Percentiles rank a stretch among this genome's conserved stretches.
phyloP scores from a whole-genome alignment of 495 filamentous ascomycete species.

The Penicillium malachiteum region DNA sequence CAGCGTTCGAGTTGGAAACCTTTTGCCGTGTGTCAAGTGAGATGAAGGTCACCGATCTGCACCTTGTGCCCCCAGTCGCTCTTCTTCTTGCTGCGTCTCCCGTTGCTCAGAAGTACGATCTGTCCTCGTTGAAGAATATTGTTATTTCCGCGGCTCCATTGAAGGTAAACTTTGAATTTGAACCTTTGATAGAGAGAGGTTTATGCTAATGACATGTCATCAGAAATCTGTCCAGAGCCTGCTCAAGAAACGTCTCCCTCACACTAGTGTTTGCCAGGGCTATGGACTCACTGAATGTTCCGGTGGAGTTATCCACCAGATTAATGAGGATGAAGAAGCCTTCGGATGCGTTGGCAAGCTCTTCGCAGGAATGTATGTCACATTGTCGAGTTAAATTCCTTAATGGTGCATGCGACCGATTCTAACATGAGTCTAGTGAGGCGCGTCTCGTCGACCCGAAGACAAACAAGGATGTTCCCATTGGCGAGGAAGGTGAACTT shows the following conservation, averaged over 20 bases:
- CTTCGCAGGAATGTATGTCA: constrained; percentile 7
- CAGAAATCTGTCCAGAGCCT: constrained; percentile 9
- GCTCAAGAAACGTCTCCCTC: constrained; percentile 8
- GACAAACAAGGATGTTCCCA: constrained; percentile 5
- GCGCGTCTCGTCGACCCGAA: constrained; percentile 9
- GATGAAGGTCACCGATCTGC: constrained; percentile 11
- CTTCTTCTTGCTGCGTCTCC: constrained; percentile 8
- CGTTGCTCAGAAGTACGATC: constrained; percentile 10
- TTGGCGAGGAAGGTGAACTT: constrained; percentile 9
- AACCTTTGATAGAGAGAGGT: background rate
- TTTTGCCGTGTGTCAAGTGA: constrained; percentile 11
- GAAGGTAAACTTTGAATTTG: constrained; percentile 1
- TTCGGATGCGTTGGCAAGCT: constrained; percentile 13
- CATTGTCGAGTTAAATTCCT: too few species aligned
- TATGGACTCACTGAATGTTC: constrained; percentile 11
- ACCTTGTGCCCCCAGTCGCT: constrained; percentile 7
- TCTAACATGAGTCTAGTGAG: constrained; percentile 1
- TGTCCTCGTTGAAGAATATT: constrained; percentile 6
- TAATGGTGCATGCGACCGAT: background rate
- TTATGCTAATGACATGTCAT: background rate
- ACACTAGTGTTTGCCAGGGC: constrained; percentile 6
- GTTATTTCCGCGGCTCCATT: constrained; percentile 10
- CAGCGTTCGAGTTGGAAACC: constrained; percentile 8
- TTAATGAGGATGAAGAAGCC: constrained; percentile 7
- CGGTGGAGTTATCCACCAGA: constrained; percentile 8